Base-by-base conservation (phyloP, 2,329 filamentous ascomycete species). In the Thelonectria olida region DNA sequence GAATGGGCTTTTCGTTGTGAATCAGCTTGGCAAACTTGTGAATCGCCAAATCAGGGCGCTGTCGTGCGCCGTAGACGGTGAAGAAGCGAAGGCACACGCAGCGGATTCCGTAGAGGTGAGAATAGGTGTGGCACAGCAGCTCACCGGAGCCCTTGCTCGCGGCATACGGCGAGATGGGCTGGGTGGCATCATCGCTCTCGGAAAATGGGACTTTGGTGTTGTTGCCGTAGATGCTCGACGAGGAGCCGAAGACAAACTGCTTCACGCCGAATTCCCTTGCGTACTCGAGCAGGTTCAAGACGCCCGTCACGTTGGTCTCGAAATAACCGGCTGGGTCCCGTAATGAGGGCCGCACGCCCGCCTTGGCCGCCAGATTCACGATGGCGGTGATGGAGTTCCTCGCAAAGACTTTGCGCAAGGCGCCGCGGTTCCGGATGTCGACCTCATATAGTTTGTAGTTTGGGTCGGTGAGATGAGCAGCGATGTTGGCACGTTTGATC, bases 81-180 rank as follows among this genome's bases (percentile, higher is more conserved):
- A 71, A 71, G 64, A 71, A 70, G n/a, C 68, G 56, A 10, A 71
- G 66, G 13, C 64, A 67, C 22, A 70, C 36, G 56, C 65, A 69
- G n/a, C 66, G 64, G 13, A 71, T 65, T 36, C 27, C 54, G 48
- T 71, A 69, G 3, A 72, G 65, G 44, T 69, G 66, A 8, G 66
- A 61, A 48, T 70, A 69, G 12, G 67, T 70, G 48, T 70, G 67
- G 41, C 66, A 69, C 45, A 69, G 51, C 12, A 70, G 56, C 20
- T 70, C 68, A n/a, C 54, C 63, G 7, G 68, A 50, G 6, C 44
- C 25, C 44, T 70, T 70, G 15, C 62, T 60, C 4, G 59, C 65
- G 23, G 67, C 66, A 34, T 70, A 69, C 1, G 69, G 69, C 27
- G 68, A 72, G 27, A 72, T 68, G 38, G 69, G 68, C 55, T 61